A percentile compares a stretch with the other conserved stretches of the same genome.
These are phyloP conservation scores for Pulveroboletus ravenelii DNA, from an alignment of 768 basidiomycete genomes.

Conservation along the genomic window DNA sequence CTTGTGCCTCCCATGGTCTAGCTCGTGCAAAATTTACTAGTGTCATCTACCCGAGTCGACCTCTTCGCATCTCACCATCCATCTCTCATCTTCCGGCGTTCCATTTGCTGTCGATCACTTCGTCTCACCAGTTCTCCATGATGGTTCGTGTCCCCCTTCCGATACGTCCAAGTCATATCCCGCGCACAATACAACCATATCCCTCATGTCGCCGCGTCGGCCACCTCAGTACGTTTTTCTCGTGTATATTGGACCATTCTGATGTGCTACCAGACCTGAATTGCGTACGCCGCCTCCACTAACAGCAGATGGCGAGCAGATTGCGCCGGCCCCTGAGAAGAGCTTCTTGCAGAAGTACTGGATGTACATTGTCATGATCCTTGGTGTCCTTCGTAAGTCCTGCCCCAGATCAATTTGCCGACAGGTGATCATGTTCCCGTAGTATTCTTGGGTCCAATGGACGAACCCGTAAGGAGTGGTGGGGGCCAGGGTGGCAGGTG, in stretches of 20 bases:
- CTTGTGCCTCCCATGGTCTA: conserved; percentile 11
- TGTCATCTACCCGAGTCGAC: conserved; percentile 59
- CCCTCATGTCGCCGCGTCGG: conserved; percentile 41
- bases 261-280: conserved; percentile 47
- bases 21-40: conserved; percentile 34
- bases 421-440: not conserved
- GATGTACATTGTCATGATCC: conserved; percentile 66
- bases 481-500: conserved; percentile 25
- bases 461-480: conserved; percentile 22
- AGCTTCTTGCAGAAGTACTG: conserved; percentile 87
- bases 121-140: conserved; percentile 59
- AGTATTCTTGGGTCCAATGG: conserved; percentile 30
- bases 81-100: conserved; percentile 40
- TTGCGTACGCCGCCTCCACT: conserved; percentile 65
- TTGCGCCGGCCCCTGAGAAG: conserved; percentile 62
- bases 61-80: conserved; percentile 55
- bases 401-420: not conserved
- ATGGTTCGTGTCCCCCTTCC: conserved; percentile 53
- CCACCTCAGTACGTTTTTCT: conserved; percentile 52
- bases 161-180: conserved; percentile 25
- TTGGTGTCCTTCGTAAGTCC: conserved; percentile 56
- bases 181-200: conserved; percentile 48
- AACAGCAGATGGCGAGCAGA: conserved; percentile 59
- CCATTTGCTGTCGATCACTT: conserved; percentile 75
- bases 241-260: not conserved